Percentiles rank a stretch among this genome's conserved stretches.
phyloP scores from a whole-genome alignment of 257 asterid genomes.

The Perilla frutescens region DNA sequence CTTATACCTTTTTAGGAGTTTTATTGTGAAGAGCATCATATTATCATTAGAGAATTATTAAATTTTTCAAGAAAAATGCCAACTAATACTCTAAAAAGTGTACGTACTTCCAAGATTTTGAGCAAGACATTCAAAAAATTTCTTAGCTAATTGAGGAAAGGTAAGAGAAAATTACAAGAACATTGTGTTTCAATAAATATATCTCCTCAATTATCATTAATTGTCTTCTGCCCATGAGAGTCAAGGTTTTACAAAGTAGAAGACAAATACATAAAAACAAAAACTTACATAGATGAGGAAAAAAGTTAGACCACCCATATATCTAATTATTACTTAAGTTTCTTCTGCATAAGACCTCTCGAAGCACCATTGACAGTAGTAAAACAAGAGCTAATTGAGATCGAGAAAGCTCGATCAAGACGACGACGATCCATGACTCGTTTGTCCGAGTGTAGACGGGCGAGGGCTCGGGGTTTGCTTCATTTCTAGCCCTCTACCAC shows the following conservation, averaged over 20 bases:
- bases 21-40: no score
- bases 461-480: conserved; percentile 75
- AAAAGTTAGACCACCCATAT: conserved; percentile 36
- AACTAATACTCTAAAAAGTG: no score
- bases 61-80: no score
- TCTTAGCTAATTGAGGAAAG: no score
- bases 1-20: no score
- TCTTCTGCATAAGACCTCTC: conserved; percentile 50
- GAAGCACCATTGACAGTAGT: conserved; percentile 41
- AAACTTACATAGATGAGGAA: background rate
- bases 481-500: conserved; percentile 49
- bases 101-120: no score
- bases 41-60: no score
- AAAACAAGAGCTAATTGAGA: conserved; percentile 21
- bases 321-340: conserved; percentile 28
- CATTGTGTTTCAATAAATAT: conserved; percentile 15
- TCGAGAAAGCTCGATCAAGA: conserved; percentile 35
- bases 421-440: conserved; percentile 47
- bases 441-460: conserved; percentile 59
- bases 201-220: conserved; percentile 32
- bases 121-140: no score
- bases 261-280: conserved; percentile 26
- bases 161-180: background rate
- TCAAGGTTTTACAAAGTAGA: conserved; percentile 29
- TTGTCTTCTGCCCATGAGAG: conserved; percentile 35